Base-by-base conservation (phyloP, 495 filamentous ascomycete genomes). In the Penicillium waksmanii region DNA sequence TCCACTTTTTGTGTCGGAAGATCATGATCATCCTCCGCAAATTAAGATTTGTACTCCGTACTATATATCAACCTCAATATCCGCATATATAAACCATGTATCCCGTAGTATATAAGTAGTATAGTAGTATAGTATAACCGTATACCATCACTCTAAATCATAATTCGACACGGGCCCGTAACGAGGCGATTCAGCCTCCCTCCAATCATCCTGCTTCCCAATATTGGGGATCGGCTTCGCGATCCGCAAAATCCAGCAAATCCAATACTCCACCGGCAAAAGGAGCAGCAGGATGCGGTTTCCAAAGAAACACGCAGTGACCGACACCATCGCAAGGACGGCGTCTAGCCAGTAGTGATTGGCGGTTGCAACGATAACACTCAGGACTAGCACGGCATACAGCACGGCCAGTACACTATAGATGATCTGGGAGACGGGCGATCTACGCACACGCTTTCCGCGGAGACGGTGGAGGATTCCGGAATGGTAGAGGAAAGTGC, bases 331-430 rank as follows among this genome's bases (percentile, higher is more conserved):
- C 6, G 82, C 83, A n/a, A 81, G 73, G 17, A 79, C 67, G 1
- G 84, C 85, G 66, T 88, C 86, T 36, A 89, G 72, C 70, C 81
- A 85, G 63, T 85, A 88, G 67, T 88, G 86, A 60, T 89, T 89
- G 12, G 86, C 86, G 6, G 86, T 89, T 10, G 84, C 84, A 15
- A 89, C 75, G 50, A 89, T 87, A 12, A 85, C 82, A 50, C 78
- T 76, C 15, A 89, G 77, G 36, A 89, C 83, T 42, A 85, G 75
- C 8, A 72, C 49, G 4, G 86, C 84, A 64, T 89, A 89, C 9
- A 73, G 66, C 21, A 87, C 63, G 3, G 79, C 85, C 15, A 85
- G 64, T 4, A 75, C 42, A 21, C 78, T 55, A 56, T 81, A 84
- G 54, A 80, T 71, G 2, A 72, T 53, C 34, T 77, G 74, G 61